phyloP scores from a whole-genome alignment of 495 filamentous ascomycete genomes.

The Penicillium cinerascens region DNA sequence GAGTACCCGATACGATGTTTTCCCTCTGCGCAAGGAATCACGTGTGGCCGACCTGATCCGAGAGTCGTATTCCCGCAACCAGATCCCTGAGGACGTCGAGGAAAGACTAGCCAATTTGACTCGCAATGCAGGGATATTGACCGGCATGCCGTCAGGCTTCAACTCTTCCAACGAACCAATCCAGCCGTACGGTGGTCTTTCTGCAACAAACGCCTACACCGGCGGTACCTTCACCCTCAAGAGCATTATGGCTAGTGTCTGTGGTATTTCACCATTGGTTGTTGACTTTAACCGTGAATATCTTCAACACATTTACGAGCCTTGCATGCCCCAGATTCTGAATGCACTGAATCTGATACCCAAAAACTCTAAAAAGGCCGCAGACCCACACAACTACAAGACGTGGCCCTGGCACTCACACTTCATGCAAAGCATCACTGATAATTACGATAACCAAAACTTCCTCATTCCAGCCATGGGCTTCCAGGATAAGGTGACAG shows the following conservation, averaged over 20 bases:
- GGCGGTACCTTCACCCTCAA: conserved; percentile 41
- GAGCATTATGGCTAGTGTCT: conserved; percentile 36
- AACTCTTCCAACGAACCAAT: background rate
- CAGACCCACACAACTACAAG: conserved; percentile 13
- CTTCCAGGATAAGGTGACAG: conserved; percentile 28
- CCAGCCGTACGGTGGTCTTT: conserved; percentile 33
- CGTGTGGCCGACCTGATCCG: conserved; percentile 20
- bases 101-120: conserved; percentile 31
- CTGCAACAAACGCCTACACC: conserved; percentile 32
- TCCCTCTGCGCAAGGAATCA: conserved; percentile 38
- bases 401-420: conserved; percentile 27
- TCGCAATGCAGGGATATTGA: conserved; percentile 31
- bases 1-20: conserved; percentile 43
- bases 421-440: conserved; percentile 33
- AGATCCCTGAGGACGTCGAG: conserved; percentile 25
- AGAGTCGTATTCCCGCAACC: conserved; percentile 22
- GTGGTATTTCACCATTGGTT: conserved; percentile 37
- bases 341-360: conserved; percentile 26
- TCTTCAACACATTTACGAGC: conserved; percentile 39
- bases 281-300: conserved; percentile 41
- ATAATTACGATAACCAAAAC: conserved; percentile 21
- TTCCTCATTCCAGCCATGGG: conserved; percentile 27
- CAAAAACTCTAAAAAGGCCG: conserved; percentile 18
- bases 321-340: conserved; percentile 40
- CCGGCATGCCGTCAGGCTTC: conserved; percentile 25